These are phyloP conservation scores for Tylopilus rubrobrunneus DNA, from an alignment of 768 basidiomycete species.

Conservation along the genomic window DNA sequence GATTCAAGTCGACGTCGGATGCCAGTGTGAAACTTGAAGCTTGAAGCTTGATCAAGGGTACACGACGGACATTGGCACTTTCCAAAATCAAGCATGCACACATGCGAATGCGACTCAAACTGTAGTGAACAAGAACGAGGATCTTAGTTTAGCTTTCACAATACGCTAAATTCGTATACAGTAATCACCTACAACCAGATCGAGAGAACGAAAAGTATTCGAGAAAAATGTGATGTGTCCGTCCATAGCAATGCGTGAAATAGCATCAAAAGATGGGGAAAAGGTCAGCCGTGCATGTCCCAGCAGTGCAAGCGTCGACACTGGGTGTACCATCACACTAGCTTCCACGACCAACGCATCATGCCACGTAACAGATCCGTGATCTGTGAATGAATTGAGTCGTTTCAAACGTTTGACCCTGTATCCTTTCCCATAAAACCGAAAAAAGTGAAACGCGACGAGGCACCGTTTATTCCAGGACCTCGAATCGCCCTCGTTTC, in stretches of 20 bases:
- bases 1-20: no score
- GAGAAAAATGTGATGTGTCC: not conserved
- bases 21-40: no score
- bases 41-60: no score
- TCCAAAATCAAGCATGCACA: no score
- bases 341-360: not conserved
- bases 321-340: not conserved
- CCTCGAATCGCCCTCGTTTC: slow-evolving; percentile 60
- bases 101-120: no score
- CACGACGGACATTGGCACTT: no score
- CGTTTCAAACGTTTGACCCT: not conserved
- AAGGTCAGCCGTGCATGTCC: not conserved
- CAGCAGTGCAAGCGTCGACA: not conserved
- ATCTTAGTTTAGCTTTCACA: not conserved
- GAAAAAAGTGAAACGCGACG: not conserved
- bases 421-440: not conserved
- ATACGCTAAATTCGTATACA: not conserved
- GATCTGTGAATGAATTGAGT: not conserved
- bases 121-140: no score
- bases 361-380: not conserved
- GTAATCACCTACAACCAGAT: not conserved
- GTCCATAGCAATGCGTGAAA: not conserved
- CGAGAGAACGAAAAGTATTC: not conserved
- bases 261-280: not conserved
- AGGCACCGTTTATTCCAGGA: slow-evolving; percentile 44